Percentiles rank a stretch among this genome's conserved stretches.
Conservation (phyloP, 441 rosid genomes). For the Erodium chrysanthum region DNA sequence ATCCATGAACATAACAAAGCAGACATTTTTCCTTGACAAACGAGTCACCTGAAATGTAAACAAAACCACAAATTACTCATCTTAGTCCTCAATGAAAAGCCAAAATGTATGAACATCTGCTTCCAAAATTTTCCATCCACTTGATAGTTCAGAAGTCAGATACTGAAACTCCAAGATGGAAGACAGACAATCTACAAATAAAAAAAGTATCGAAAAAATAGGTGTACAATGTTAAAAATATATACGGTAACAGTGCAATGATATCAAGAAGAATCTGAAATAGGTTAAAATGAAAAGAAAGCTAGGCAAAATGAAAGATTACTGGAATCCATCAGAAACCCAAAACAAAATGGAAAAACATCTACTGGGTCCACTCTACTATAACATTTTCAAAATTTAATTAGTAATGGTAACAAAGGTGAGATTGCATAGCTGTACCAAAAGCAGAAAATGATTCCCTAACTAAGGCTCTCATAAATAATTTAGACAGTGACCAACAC, state of each 20-base stretch:
- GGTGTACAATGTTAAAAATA: not conserved
- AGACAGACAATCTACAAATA: not conserved
- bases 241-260: not conserved
- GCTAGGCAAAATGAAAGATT: not conserved
- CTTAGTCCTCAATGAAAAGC: not conserved
- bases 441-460: too few species aligned
- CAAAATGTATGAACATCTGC: not conserved
- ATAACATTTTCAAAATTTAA: too few species aligned
- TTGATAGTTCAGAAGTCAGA: not conserved
- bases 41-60: conserved; percentile 58
- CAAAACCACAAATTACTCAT: conserved; percentile 2
- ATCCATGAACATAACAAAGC: conserved; percentile 94
- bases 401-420: too few species aligned
- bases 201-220: not conserved
- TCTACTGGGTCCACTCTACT: too few species aligned
- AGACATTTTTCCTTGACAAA: conserved; percentile 81
- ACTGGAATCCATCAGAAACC: not conserved
- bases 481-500: too few species aligned
- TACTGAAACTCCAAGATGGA: not conserved
- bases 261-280: not conserved
- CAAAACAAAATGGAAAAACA: too few species aligned
- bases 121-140: not conserved
- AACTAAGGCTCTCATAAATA: too few species aligned
- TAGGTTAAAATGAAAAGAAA: not conserved
- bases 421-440: too few species aligned